Base-by-base conservation (phyloP, 2,329 filamentous ascomycete species). In the Alternaria sp. region DNA sequence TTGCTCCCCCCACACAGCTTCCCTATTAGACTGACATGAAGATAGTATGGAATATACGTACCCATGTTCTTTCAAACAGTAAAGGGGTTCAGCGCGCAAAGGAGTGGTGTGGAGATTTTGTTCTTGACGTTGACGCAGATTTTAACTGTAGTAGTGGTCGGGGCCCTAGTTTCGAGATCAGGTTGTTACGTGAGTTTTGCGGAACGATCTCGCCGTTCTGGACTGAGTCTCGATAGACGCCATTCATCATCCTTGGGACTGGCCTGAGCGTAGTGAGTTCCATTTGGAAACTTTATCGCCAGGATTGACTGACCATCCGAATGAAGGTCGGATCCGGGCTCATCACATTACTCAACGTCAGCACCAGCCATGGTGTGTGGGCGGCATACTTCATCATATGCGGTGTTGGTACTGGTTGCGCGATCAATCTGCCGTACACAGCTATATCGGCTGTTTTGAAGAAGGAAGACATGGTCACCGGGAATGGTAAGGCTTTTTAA, bases 391-490 rank as follows among this genome's bases (percentile, higher is more conserved):
- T 66, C 26, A 21, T 66, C 33, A 21, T 65, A 10, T 46, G 44
- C 14, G 58, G 58, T 25, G 46, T 65, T 44, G 66, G 60, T 26
- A 56, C 45, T 37, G 66, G 64, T 7, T 23, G 26, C 21, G 60
- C 37, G 41, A 53, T 64, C 28, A 64, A 64, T 53, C 25, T 62
- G 26, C 66, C 61, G 14, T 60, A 63, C 41, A 64, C 56, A 18
- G 53, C 64, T 11, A 28, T 57, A 14, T 45, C 23, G 33, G 51
- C 44, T 4, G 53, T 65, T 4, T 26, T 68, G 45, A 15, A 61
- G 8, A 28, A 49, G 37, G 44, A 47, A 20, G 55, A 47, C 55
- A 49, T 41, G 55, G 18, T 37, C 8, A 47, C 43, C 2, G 55
- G 44, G n/a, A 58, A 41, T 15, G 28, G 44, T 20, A 14, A 23